Base-by-base conservation (phyloP, 2,329 filamentous ascomycete genomes). In the Chaetomium strumarium region DNA sequence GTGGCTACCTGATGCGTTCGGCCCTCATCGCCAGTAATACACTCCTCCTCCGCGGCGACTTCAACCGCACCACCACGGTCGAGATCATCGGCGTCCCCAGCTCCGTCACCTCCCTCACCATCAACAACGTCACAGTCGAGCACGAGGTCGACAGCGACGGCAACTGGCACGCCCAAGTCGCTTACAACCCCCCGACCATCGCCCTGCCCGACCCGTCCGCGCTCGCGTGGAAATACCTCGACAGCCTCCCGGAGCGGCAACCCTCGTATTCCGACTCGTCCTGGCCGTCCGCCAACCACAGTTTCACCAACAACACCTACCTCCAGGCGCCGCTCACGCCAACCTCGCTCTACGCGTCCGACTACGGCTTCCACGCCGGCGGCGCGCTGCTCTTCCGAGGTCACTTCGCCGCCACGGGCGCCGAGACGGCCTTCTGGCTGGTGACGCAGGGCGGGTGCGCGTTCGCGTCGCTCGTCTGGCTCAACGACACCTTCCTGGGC, bases 361-460 rank as follows among this genome's bases (percentile, higher is more conserved):
- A 91, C 66, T 91, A 91, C 62, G 86, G 86, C 20, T 91, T 83
- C 67, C 75, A 88, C 64, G 76, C 81, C 0, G 86, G 87, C 4
- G 79, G 87, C 3, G 79, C 79, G 1, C 72, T 90, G 0, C 60
- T 91, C 44, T 91, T 80, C 71, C 79, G 86, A 1, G 87, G 86
- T 0, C 75, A 81, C 58, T 91, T 92, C 64, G 76, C 71, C 1
- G 80, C 86, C 5, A 76, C 72, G 1, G 84, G 84, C 14, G 68
- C 74, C 1, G 85, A 89, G 57, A 71, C 72, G 0, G 70, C 68
- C 0, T 69, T 91, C 42, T 76, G 68, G 55, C 64, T 87, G 16
- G 71, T 71, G 40, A 84, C 85, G 0, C 78, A 84, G 55, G 87
- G 88, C 36, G 87, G 87, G 2, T 75, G 69, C 2, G 86, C 79